phyloP scores from a whole-genome alignment of 768 basidiomycete species.

The Hericium rajendrae region DNA sequence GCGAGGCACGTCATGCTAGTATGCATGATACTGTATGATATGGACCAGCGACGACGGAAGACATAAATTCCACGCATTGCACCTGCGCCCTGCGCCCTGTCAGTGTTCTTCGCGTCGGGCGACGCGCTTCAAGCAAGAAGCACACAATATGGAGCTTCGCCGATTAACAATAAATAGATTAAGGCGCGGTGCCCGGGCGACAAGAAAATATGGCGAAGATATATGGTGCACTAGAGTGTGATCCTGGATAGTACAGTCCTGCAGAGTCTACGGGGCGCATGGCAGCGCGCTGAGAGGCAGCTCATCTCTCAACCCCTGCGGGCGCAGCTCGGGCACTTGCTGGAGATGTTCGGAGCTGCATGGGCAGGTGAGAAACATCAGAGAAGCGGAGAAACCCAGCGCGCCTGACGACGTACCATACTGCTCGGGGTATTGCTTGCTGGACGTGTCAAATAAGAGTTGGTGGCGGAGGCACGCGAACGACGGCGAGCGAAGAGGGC shows the following conservation, averaged over 20 bases:
- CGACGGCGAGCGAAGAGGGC: background rate
- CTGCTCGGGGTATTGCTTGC: constrained; percentile 1
- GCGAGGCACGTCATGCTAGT: too few relatives aligned
- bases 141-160: too few relatives aligned
- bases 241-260: too few relatives aligned
- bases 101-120: too few relatives aligned
- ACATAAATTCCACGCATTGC: too few relatives aligned
- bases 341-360: background rate
- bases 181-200: background rate
- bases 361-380: background rate
- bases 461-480: background rate
- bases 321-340: background rate
- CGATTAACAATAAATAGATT: background rate
- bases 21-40: too few relatives aligned
- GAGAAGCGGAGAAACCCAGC: background rate
- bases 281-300: background rate
- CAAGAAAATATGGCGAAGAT: background rate
- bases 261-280: background rate
- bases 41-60: too few relatives aligned
- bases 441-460: background rate
- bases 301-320: background rate
- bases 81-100: too few relatives aligned
- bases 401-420: background rate
- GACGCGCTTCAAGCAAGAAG: too few relatives aligned
- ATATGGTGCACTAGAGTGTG: too few relatives aligned